These are phyloP conservation scores for Daldinia eschscholtzii DNA, from an alignment of 2,329 filamentous ascomycete genomes.

Conservation along the genomic window DNA sequence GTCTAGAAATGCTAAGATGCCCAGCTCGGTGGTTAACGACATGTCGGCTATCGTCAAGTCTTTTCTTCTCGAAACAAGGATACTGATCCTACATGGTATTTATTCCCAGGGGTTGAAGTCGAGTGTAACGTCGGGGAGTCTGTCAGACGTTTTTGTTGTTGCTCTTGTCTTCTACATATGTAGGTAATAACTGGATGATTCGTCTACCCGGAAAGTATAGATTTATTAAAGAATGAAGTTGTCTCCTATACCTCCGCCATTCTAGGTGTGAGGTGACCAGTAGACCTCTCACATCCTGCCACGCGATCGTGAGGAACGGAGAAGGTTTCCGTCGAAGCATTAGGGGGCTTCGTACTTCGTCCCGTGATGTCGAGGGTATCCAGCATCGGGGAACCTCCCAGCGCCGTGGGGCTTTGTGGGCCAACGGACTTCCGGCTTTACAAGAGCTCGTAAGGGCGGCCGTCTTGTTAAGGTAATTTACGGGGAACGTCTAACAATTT, in stretches of 20 bases:
- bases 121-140: slow-evolving; percentile 7
- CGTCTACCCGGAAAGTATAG: slow-evolving; percentile 15
- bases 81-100: background rate
- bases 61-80: slow-evolving; percentile 8
- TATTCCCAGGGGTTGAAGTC: slow-evolving; percentile 17
- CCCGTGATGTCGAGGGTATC: slow-evolving; percentile 40
- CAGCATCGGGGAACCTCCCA: slow-evolving; percentile 36
- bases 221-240: slow-evolving; percentile 20
- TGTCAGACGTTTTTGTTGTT: background rate
- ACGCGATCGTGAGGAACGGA: slow-evolving; percentile 35
- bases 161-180: background rate
- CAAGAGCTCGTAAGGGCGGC: slow-evolving; percentile 13
- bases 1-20: slow-evolving; percentile 11
- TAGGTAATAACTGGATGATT: background rate
- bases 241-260: slow-evolving; percentile 22
- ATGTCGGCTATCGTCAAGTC: slow-evolving; percentile 14
- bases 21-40: slow-evolving; percentile 13
- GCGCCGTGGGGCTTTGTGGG: slow-evolving; percentile 34
- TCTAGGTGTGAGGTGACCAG: background rate
- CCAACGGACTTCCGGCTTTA: slow-evolving; percentile 37
- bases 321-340: slow-evolving; percentile 20
- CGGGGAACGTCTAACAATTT: slow-evolving; percentile 5
- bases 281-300: slow-evolving; percentile 38
- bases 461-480: slow-evolving; percentile 22
- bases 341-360: slow-evolving; percentile 14